A percentile compares a stretch with the other conserved stretches of the same genome.
Evolutionary conservation across 768 basidiomycete genomes (phyloP).

Genomic region (Kwoniella dendrophila): DNA sequence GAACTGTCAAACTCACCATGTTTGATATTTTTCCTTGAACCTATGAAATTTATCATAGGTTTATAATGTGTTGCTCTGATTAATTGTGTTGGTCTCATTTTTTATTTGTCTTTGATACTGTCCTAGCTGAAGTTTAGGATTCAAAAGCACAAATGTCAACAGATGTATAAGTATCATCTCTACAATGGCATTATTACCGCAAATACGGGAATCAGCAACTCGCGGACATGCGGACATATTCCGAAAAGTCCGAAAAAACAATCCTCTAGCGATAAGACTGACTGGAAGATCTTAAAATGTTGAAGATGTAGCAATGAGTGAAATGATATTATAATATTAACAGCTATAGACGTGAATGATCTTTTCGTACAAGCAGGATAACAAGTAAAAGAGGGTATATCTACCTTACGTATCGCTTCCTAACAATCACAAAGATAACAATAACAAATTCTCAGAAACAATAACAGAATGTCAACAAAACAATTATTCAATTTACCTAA

Average conservation of each 20-base stretch:
- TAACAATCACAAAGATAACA: too few relatives aligned
- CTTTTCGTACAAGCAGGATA: too few relatives aligned
- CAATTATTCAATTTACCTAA: too few relatives aligned
- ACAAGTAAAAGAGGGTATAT: too few relatives aligned
- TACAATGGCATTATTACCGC: too few relatives aligned
- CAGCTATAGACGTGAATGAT: too few relatives aligned
- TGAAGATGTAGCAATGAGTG: not conserved
- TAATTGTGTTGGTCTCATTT: slow-evolving; percentile 28
- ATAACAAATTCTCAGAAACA: too few relatives aligned
- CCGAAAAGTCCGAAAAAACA: not conserved
- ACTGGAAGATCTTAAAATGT: not conserved
- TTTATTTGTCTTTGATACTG: not conserved
- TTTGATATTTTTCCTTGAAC: slow-evolving; percentile 36
- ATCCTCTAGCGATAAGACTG: not conserved
- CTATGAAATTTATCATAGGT: slow-evolving; percentile 55
- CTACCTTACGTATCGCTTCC: too few relatives aligned
- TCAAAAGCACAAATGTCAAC: not conserved
- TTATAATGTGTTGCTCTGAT: slow-evolving; percentile 39
- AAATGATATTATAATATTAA: not conserved
- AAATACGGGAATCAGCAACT: too few relatives aligned
- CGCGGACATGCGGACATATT: not conserved
- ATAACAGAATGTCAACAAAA: too few relatives aligned
- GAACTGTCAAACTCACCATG: slow-evolving; percentile 29
- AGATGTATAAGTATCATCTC: too few relatives aligned
- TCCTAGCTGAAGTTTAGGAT: too few relatives aligned